Percentiles rank a stretch among this genome's conserved stretches.
These are phyloP conservation scores for Chaetomium cochliodes DNA, from an alignment of 495 filamentous ascomycete species.

Conservation along the genomic window DNA sequence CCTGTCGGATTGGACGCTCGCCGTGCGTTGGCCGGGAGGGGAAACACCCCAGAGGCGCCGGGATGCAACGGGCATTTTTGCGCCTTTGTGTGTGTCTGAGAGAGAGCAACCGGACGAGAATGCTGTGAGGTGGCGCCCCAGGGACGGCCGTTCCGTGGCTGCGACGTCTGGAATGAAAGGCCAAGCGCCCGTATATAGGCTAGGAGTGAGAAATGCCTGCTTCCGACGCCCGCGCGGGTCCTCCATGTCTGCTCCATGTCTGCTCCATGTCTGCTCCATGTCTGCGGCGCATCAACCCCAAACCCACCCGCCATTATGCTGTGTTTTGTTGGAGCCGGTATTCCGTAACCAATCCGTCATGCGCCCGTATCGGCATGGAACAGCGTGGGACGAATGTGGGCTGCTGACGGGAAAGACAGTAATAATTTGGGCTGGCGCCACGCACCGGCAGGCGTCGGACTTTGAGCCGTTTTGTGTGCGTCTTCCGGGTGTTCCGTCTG, in stretches of 20 bases:
- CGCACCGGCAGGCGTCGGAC: not conserved
- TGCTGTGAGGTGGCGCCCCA: conserved; percentile 7
- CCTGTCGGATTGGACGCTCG: conserved; percentile 9
- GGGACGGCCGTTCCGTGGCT: conserved; percentile 17
- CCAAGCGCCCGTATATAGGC: conserved; percentile 27
- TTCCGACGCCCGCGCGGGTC: conserved; percentile 23
- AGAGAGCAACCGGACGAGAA: not conserved
- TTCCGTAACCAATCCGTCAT: not conserved
- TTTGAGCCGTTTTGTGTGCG: not conserved
- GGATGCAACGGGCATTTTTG: conserved; percentile 7
- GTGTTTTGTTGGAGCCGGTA: not conserved
- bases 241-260: not conserved
- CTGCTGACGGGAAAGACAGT: conserved; percentile 2
- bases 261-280: no score
- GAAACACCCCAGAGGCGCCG: conserved; percentile 5
- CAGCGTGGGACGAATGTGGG: conserved; percentile 9
- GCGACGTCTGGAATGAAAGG: conserved; percentile 28
- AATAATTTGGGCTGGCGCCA: not conserved
- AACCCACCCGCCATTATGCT: not conserved
- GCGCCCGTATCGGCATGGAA: not conserved
- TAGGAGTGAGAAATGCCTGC: conserved; percentile 30
- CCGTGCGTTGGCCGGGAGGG: not conserved
- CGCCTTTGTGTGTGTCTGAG: conserved; percentile 6
- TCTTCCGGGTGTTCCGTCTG: conserved; percentile 5
- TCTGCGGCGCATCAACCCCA: conserved; percentile 1